phyloP scores from a whole-genome alignment of 2,329 filamentous ascomycete genomes.

The Bertia moriformis region DNA sequence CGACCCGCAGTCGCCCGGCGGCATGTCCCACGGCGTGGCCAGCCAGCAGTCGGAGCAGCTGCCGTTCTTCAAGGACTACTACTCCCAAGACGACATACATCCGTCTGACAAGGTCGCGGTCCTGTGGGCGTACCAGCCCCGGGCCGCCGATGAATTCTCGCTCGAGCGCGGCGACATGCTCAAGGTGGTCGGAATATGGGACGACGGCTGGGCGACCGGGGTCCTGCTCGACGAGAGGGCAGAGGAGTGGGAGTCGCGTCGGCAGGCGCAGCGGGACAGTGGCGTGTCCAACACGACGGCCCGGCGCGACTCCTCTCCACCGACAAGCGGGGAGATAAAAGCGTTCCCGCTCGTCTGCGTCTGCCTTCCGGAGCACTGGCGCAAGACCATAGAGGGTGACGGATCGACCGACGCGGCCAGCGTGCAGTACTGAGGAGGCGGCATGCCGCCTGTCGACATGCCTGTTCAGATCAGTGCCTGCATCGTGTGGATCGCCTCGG shows the following conservation, averaged over 20 bases:
- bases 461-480: no score
- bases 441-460: no score
- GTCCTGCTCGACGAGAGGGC: constrained; percentile 68
- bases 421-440: constrained; percentile 11
- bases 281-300: constrained; percentile 74
- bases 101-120: constrained; percentile 79
- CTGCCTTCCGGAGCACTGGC: constrained; percentile 89
- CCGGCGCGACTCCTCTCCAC: constrained; percentile 44
- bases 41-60: constrained; percentile 93
- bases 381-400: constrained; percentile 88
- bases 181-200: constrained; percentile 96
- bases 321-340: constrained; percentile 72
- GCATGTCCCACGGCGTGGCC: constrained; percentile 65
- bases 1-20: constrained; percentile 61
- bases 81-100: constrained; percentile 90
- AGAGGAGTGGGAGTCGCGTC: constrained; percentile 73
- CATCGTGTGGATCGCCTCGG: no score
- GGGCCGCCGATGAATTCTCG: constrained; percentile 82
- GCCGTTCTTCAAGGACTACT: constrained; percentile 96
- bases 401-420: constrained; percentile 49
- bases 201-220: constrained; percentile 96
- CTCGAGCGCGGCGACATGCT: constrained; percentile 94
- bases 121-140: constrained; percentile 92
- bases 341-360: constrained; percentile 95
- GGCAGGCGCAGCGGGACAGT: constrained; percentile 73